Base-by-base conservation (phyloP, 441 rosid species). In the Euphorbia celastroides region DNA sequence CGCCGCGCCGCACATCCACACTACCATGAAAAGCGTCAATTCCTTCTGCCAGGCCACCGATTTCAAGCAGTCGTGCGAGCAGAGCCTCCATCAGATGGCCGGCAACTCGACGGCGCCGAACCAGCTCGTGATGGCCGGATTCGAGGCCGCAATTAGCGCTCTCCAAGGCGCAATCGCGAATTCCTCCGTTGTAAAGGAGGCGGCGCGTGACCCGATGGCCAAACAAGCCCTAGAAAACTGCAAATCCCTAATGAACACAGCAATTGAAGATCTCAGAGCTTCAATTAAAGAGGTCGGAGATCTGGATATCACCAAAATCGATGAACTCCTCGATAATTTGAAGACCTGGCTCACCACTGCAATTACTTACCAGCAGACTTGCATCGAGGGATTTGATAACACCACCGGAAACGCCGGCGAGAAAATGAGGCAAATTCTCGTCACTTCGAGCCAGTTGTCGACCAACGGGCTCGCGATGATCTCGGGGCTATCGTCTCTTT, bases 391-490 rank as follows among this genome's bases (percentile, higher is more conserved):
- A 8, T 90, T 92, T 44, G 72, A 70, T 7, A 87, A 90, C 68
- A 81, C 86, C 3, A 84, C 87, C 2, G 83, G 86, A 0, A 51
- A 59, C 4, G 83, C 86, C 0, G 80, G 78, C 0, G n/a, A 75
- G 16, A 85, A 85, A 32, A 88, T 90, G 88, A 74, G 46, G 61
- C 66, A 68, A 7, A 34, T 86, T 32, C 63, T 90, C 46, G 34
- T 59, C 31, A 72, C 79, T 19, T 74, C 90, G 1, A 79, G 70
- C 59, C 77, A 84, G 72, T 84, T 85, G 23, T 82, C 83, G 2
- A 83, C 85, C 77, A 92, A 88, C 58, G 90, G 86, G 27, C 83
- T 92, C 16, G 93, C 92, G 25, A 85, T 92, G 92, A 77, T 84
- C 34, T 46, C 73, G 8, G 82, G 77, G 34, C 66, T 88, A 8